Percentiles rank a stretch among this genome's conserved stretches.
These are phyloP conservation scores for Clonostachys chloroleuca DNA, from an alignment of 2,329 filamentous ascomycete genomes.

Conservation along the genomic window DNA sequence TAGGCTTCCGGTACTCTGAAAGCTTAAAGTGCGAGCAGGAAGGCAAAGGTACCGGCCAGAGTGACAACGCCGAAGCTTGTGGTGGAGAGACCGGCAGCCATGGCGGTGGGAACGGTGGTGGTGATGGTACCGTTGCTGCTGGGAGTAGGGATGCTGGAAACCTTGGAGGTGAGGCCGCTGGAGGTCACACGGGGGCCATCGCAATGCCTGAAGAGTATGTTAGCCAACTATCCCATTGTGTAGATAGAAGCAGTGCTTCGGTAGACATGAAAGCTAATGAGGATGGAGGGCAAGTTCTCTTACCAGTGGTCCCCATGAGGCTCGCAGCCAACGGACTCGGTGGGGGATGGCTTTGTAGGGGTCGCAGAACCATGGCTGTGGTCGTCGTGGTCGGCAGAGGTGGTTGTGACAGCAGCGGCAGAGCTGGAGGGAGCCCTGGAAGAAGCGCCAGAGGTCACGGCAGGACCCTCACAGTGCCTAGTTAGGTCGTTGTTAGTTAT, in stretches of 20 bases:
- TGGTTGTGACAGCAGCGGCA: not conserved
- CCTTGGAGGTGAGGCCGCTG: not conserved
- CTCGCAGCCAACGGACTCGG: conserved; percentile 22
- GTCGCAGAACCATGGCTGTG: conserved; percentile 2
- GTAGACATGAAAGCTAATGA: no score
- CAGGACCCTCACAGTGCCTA: conserved; percentile 11
- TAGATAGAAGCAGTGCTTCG: not conserved
- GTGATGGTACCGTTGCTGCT: not conserved
- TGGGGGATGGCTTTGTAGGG: conserved; percentile 15
- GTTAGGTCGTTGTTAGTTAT: not conserved
- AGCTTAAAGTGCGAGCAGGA: not conserved
- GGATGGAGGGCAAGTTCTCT: not conserved
- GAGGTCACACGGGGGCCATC: conserved; percentile 5
- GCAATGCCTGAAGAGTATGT: conserved; percentile 7
- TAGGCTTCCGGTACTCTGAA: no score
- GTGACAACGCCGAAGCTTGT: not conserved
- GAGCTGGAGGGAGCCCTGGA: not conserved
- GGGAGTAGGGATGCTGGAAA: not conserved
- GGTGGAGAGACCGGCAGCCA: conserved; percentile 1
- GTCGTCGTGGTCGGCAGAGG: not conserved
- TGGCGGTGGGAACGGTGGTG: not conserved
- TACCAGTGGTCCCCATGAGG: conserved; percentile 33
- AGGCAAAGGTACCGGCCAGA: not conserved
- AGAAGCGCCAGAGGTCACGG: not conserved
- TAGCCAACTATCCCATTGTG: no score